A percentile compares a stretch with the other conserved stretches of the same genome.
Evolutionary conservation across 129 eudicot species (phyloP).

Genomic region (Pittosporum tobira): DNA sequence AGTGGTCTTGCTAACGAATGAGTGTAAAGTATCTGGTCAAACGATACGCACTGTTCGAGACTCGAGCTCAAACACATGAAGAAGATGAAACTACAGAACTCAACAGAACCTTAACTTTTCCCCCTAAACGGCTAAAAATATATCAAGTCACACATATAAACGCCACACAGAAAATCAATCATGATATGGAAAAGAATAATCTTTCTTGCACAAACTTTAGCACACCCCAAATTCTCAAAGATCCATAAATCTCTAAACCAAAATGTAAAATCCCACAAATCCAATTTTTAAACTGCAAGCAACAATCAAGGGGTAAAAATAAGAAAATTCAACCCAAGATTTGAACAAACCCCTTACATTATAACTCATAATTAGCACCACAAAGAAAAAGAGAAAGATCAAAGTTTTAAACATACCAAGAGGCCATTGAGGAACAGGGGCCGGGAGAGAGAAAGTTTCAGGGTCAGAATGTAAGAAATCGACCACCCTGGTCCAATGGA

Average conservation of each 20-base stretch:
- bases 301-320: no score
- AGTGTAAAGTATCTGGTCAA: no score
- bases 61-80: background rate
- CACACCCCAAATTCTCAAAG: background rate
- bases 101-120: background rate
- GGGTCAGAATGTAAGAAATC: constrained; percentile 22
- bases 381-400: background rate
- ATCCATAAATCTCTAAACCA: background rate
- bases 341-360: background rate
- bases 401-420: constrained; percentile 32
- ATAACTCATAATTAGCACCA: background rate
- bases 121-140: background rate
- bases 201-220: background rate
- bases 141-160: background rate
- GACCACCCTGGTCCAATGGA: constrained; percentile 39
- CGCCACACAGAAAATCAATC: background rate
- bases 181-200: background rate
- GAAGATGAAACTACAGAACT: background rate
- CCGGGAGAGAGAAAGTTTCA: constrained; percentile 61
- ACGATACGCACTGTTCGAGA: no score
- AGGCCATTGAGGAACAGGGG: constrained; percentile 87
- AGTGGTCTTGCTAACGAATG: no score
- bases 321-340: background rate
- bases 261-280: background rate
- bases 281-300: background rate